These are phyloP conservation scores for Eucalyptus cladocalyx DNA, from an alignment of 345 rosid species.

Conservation along the genomic window DNA sequence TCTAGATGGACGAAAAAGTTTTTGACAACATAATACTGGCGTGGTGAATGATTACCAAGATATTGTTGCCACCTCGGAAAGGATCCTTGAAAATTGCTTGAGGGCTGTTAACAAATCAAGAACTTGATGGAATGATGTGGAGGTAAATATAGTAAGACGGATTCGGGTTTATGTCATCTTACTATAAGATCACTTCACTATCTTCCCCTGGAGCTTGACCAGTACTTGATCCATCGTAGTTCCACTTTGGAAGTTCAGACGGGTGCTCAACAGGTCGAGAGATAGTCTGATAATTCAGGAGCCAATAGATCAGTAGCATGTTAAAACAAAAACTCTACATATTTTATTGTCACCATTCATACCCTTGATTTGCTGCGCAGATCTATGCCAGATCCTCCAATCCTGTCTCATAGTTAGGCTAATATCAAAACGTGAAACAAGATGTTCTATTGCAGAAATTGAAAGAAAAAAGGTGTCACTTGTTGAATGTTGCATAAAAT, in stretches of 20 bases:
- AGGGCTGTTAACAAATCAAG: slow-evolving; percentile 40
- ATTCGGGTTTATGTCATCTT: slow-evolving; percentile 12
- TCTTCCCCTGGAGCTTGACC: slow-evolving; percentile 98
- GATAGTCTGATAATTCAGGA: slow-evolving; percentile 35
- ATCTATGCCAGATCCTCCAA: slow-evolving; percentile 87
- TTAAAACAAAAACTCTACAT: not conserved
- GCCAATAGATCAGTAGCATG: not conserved
- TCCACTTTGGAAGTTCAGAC: slow-evolving; percentile 98
- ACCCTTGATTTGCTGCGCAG: slow-evolving; percentile 96
- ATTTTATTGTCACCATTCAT: not conserved
- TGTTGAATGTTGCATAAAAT: not conserved
- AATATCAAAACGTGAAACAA: not conserved
- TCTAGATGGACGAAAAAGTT: not conserved
- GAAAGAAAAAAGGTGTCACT: not conserved
- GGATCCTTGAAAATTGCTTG: slow-evolving; percentile 96
- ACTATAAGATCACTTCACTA: slow-evolving; percentile 97
- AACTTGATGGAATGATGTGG: not conserved
- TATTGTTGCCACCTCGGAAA: slow-evolving; percentile 94
- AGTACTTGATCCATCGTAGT: slow-evolving; percentile 96
- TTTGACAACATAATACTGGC: not conserved
- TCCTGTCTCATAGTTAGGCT: slow-evolving; percentile 34
- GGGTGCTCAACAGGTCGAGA: slow-evolving; percentile 83
- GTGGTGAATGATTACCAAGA: slow-evolving; percentile 49
- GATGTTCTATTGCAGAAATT: not conserved
- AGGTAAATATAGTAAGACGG: not conserved